Evolutionary conservation across 495 filamentous ascomycete genomes (phyloP), one percentile per base, ranked within the genome.

Genomic region (Pyrenula massariospora): DNA sequence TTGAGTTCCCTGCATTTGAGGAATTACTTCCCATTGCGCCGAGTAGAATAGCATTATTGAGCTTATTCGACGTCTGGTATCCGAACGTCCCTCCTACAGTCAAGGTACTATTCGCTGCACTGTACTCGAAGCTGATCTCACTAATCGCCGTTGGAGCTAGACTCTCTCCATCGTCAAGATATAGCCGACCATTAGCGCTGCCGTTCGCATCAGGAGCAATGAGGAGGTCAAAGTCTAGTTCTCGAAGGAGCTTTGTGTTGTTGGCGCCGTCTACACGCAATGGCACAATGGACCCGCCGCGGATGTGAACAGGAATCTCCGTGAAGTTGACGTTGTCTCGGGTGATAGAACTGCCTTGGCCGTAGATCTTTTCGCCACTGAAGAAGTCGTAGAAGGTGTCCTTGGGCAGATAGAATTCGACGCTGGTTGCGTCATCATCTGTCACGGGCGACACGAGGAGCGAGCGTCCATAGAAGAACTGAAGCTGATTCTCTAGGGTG

Each of bases 311-410:
- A 23, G 88, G 87, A 64, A 93, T 88, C 53, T 82, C 75, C 12
- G 84, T 83, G 61, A 82, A 74, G 49, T 62, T 68, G 60, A 88
- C 69, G 59, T 83, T 64, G 23, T 59, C 61, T 48, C 88, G 67
- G 1, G 73, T 81, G 49, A 84, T 62, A 25, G 61, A 71, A 5
- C 63, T 63, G 8, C 84, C 85, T 1, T 66, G 61, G 19, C 86
- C 85, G 5, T 70, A 72, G 25, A 92, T 63, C 53, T 79, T 74
- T 19, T 54, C 52, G n/a, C 15, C n/a, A 1, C 85, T 89, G 68
- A 80, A 81, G 76, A 78, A 89, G 70, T 91, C 86, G 70, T 92
- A 93, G 72, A 88, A 91, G 57, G 81, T 63, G 62, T 86, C 87
- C 25, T 84, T 62, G 47, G 88, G 86, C 50, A 93, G 77, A 69